These are phyloP conservation scores for Excoecaria agallocha DNA, from an alignment of 345 rosid species.

Conservation along the genomic window DNA sequence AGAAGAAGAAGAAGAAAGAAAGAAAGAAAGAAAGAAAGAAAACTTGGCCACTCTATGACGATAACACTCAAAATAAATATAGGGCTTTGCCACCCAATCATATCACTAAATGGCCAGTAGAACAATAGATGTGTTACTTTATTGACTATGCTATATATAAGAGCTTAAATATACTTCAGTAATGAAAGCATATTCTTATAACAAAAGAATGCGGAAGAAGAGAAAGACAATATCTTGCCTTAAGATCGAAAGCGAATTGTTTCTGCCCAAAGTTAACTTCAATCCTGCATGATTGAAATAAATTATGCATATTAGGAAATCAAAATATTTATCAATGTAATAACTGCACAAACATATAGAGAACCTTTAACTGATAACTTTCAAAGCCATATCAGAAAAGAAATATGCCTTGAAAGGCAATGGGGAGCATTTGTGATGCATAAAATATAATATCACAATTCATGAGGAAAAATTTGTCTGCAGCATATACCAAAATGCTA, in stretches of 20 bases:
- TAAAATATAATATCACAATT: not conserved
- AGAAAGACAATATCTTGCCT: slow-evolving; percentile 43
- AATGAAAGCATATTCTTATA: not conserved
- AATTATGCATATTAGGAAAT: not conserved
- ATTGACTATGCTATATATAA: not conserved
- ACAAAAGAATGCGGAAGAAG: slow-evolving; percentile 1
- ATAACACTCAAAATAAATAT: not conserved
- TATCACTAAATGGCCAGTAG: not conserved
- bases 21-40: not conserved
- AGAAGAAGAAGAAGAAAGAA: too few species aligned
- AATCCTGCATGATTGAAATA: slow-evolving; percentile 53
- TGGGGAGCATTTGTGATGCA: not conserved
- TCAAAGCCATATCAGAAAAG: not conserved
- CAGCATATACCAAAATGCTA: not conserved
- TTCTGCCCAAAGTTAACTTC: slow-evolving; percentile 85
- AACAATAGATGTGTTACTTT: not conserved
- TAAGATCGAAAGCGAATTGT: slow-evolving; percentile 72
- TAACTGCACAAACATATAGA: not conserved
- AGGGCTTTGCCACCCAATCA: not conserved
- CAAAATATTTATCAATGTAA: slow-evolving; percentile 1
- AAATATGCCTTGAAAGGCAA: not conserved
- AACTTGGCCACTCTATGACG: not conserved
- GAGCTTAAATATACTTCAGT: not conserved
- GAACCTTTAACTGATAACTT: not conserved
- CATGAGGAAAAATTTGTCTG: not conserved